Base-by-base conservation (phyloP, 805 yeast genomes). In the Candida morakotiae region DNA sequence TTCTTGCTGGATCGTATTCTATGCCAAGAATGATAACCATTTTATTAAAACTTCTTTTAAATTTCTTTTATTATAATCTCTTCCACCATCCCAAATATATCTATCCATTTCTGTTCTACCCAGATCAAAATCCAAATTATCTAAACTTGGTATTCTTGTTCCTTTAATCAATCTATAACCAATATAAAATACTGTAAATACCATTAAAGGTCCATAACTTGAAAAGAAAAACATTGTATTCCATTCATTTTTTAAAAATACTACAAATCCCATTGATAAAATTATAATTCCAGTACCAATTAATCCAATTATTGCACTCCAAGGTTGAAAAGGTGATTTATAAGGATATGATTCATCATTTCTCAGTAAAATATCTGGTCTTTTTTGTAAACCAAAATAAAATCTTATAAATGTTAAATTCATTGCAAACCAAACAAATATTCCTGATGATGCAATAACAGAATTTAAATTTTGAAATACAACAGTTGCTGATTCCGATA, bases 101-200 rank as follows among this genome's bases (percentile, higher is more conserved):
- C 87, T 66, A 58, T 87, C 96, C 61, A 81, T 77, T 54, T 87
- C 95, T 35, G 93, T 70, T 49, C 95, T 67, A 2, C 95, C 95
- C 0, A 87, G 74, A 56, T 87, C 95, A 53, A 83, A 72, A 56
- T 87, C 95, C 42, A 87, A 55, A 31, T 84, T 81, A 47, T 83
- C 89, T 31, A 85, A 60, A 34, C 85, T 71, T 36, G 79, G 84
- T 9, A 81, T 63, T 44, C 77, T 73, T 1, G 89, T 79, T 8
- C 86, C 77, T 41, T 78, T 73, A 11, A 79, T 51, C 0, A 78
- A 28, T 50, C 79, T 80, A 58, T 82, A 81, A 1, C 77, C 73
- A 21, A 67, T 13, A 48, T 73, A 83, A 26, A 76, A 67, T 1
- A 72, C 47, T 1, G 61, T 57, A 54, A 81, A 79, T 5, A 79